phyloP scores from a whole-genome alignment of 2,329 filamentous ascomycete genomes.

The Aspergillus costaricaensis region DNA sequence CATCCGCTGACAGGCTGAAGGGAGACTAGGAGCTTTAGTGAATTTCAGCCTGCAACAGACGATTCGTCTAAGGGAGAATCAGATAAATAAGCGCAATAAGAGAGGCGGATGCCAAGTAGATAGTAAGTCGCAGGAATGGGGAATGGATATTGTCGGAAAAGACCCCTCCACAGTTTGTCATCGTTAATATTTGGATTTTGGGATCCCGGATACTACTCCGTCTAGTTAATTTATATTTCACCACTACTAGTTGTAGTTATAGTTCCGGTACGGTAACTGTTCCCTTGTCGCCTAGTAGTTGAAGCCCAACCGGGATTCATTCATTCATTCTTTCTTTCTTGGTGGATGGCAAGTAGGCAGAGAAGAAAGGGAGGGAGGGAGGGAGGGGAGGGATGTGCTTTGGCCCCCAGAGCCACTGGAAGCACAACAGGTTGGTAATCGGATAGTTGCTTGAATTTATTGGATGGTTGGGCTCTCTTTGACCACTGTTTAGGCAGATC shows the following conservation, averaged over 20 bases:
- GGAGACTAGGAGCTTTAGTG: slow-evolving; percentile 5
- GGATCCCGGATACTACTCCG: too few species aligned
- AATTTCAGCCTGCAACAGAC: slow-evolving; percentile 1
- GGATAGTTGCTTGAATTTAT: not conserved
- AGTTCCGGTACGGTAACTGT: too few species aligned
- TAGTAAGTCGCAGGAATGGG: not conserved
- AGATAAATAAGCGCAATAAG: slow-evolving; percentile 3
- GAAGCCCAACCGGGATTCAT: not conserved
- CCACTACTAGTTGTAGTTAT: too few species aligned
- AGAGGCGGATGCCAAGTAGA: not conserved
- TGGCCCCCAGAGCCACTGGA: not conserved
- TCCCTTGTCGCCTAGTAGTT: not conserved
- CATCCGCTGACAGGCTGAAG: slow-evolving; percentile 19
- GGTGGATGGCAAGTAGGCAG: not conserved
- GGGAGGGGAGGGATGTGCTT: not conserved
- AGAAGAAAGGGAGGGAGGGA: not conserved
- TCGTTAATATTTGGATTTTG: not conserved
- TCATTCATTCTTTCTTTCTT: not conserved
- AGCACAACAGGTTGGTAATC: not conserved
- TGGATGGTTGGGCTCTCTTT: not conserved
- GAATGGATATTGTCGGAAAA: not conserved
- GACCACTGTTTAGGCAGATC: not conserved
- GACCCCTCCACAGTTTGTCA: not conserved
- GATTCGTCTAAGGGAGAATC: not conserved
- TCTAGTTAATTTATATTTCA: too few species aligned